These are phyloP conservation scores for Malus sylvestris DNA, from an alignment of 306 rosid species.

Conservation along the genomic window DNA sequence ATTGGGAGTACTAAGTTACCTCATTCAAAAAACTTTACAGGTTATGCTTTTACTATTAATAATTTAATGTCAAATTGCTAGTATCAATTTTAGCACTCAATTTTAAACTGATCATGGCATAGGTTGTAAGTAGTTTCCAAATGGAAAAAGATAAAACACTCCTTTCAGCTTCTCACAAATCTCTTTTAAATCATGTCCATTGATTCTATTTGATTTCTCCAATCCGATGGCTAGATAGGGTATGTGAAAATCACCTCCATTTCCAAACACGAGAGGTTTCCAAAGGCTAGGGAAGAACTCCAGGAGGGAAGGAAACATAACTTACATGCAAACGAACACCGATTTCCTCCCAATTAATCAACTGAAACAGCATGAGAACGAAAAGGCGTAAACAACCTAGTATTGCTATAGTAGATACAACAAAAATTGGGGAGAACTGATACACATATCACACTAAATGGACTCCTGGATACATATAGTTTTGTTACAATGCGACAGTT, in stretches of 20 bases:
- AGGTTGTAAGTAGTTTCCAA: background rate
- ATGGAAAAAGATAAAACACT: no score
- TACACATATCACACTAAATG: slow-evolving; percentile 24
- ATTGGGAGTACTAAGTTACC: no score
- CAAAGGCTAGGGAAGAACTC: background rate
- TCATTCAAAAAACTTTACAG: no score
- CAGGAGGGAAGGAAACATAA: background rate
- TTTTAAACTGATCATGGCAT: no score
- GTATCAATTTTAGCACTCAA: background rate
- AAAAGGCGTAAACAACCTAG: background rate
- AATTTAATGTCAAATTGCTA: background rate
- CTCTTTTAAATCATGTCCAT: no score
- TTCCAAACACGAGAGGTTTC: background rate
- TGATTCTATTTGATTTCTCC: background rate
- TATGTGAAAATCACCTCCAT: background rate
- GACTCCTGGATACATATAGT: background rate
- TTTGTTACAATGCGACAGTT: slow-evolving; percentile 9
- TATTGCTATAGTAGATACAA: background rate
- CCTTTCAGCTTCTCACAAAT: background rate
- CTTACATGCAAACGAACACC: background rate
- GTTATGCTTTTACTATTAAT: background rate
- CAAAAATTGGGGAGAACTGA: slow-evolving; percentile 10
- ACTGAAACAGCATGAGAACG: background rate
- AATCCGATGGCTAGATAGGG: background rate
- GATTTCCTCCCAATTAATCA: background rate